phyloP scores from a whole-genome alignment of 2,329 filamentous ascomycete genomes.

The Claviceps paspali region DNA sequence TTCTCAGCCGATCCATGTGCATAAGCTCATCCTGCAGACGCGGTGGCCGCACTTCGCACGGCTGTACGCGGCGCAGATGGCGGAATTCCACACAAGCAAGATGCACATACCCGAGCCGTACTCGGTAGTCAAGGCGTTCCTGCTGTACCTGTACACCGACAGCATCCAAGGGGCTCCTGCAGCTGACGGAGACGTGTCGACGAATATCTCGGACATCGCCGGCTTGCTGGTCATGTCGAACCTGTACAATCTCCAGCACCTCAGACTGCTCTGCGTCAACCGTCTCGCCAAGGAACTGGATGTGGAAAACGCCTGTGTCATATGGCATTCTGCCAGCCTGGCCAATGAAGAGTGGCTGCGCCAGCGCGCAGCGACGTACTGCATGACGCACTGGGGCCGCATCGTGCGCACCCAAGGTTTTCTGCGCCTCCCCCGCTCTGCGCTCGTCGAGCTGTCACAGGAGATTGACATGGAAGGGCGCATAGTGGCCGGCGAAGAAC shows the following conservation, averaged over 20 bases:
- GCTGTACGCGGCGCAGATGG: conserved; percentile 87
- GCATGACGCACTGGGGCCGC: conserved; percentile 86
- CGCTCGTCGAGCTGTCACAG: conserved; percentile 81
- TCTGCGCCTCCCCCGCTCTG: conserved; percentile 58
- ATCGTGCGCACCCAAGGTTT: conserved; percentile 85
- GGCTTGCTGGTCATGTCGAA: conserved; percentile 95
- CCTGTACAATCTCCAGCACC: conserved; percentile 90
- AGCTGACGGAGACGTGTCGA: conserved; percentile 54
- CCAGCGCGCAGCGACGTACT: conserved; percentile 74
- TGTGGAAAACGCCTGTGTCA: conserved; percentile 84
- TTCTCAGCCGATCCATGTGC: conserved; percentile 80
- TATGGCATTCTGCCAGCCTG: conserved; percentile 86
- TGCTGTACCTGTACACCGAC: conserved; percentile 95
- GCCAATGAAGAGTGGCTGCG: conserved; percentile 91
- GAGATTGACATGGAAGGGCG: conserved; percentile 89
- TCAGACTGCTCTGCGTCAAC: conserved; percentile 82
- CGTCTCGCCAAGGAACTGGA: conserved; percentile 81
- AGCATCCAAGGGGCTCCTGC: conserved; percentile 50
- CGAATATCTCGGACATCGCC: conserved; percentile 69
- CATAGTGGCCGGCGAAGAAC: conserved; percentile 74
- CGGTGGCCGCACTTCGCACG: conserved; percentile 95
- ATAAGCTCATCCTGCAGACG: conserved; percentile 84
- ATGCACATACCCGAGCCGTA: conserved; percentile 98
- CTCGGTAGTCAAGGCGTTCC: conserved; percentile 80
- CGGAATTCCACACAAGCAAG: conserved; percentile 89